Percentiles rank a stretch among this genome's conserved stretches.
phyloP scores from a whole-genome alignment of 73 alveolate species.

The Tetrahymena thermophila region DNA sequence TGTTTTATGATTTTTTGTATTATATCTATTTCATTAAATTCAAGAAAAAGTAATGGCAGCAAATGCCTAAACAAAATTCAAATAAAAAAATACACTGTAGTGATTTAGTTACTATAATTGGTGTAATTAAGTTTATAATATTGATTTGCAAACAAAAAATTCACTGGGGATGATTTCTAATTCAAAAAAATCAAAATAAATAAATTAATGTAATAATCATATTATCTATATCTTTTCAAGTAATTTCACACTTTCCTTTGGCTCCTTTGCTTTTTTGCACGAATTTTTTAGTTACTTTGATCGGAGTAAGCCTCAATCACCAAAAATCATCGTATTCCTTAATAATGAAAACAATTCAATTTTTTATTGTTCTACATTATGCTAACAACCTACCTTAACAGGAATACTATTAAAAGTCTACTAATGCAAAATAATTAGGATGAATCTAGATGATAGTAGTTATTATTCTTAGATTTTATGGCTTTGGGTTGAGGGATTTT shows the following conservation, averaged over 20 bases:
- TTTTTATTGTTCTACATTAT: not conserved
- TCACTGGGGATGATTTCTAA: conserved; percentile 1
- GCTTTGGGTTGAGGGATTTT: not conserved
- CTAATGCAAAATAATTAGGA: not conserved
- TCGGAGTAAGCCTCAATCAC: not conserved
- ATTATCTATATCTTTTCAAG: not conserved
- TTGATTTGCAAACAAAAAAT: not conserved
- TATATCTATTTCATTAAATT: not conserved
- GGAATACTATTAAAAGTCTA: not conserved
- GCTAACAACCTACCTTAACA: not conserved
- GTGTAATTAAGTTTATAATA: not conserved
- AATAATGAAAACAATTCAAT: not conserved
- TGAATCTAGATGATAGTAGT: not conserved
- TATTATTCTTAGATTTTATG: too few relatives aligned
- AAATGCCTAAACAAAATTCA: not conserved
- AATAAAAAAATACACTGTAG: not conserved
- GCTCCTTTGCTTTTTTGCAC: not conserved
- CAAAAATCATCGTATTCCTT: not conserved
- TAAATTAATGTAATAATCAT: not conserved
- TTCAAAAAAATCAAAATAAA: not conserved
- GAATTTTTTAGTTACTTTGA: not conserved
- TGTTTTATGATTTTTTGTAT: not conserved
- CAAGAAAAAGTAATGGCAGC: not conserved
- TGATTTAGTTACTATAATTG: not conserved
- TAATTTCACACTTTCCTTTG: not conserved